Base-by-base conservation (phyloP, 2,329 filamentous ascomycete species). In the Epichloe brachyelytri region DNA sequence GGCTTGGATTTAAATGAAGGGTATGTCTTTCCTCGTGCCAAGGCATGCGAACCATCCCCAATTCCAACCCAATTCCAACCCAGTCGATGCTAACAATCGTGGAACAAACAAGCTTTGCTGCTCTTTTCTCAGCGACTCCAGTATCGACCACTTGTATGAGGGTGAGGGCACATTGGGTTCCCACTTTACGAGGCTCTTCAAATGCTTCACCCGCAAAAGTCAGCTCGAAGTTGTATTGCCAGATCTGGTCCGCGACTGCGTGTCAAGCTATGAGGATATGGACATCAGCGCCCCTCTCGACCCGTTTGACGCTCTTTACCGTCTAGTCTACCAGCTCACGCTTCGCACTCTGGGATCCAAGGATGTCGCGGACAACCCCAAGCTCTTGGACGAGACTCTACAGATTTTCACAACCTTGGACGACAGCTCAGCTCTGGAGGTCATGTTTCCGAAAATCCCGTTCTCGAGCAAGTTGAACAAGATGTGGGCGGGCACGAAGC, bases 371-470 rank as follows among this genome's bases (percentile, higher is more conserved):
- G 65, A 75, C 3, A 65, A 75, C 47, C 66, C 68, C 0, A 55
- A 54, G 5, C 58, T 75, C 19, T 57, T 76, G 3, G 62, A 61
- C n/a, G 62, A 67, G 38, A 71, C 69, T 2, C 63, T 30, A 1
- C 79, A 60, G 14, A 61, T 70, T 11, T 80, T 74, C 53, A 69
- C 74, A 51, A 60, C 59, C 30, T 69, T 80, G 41, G 76, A 79
- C 48, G 55, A 55, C 2, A 65, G 52, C 43, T 73, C 71, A 1
- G 67, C 71, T 1, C 55, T 68, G 3, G 64, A 68, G 12, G 66
- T 80, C 57, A 71, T 80, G 60, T 77, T 77, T 47, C 76, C 76
- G 0, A 74, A 69, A 66, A 55, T 80, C 43, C 75, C 75, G 0
- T 71, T 72, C 0, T 62, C 64, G 0, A 66, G 65, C 2, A 64